Base-by-base conservation (phyloP, 2,329 filamentous ascomycete species). In the Stemphylium lycopersici region DNA sequence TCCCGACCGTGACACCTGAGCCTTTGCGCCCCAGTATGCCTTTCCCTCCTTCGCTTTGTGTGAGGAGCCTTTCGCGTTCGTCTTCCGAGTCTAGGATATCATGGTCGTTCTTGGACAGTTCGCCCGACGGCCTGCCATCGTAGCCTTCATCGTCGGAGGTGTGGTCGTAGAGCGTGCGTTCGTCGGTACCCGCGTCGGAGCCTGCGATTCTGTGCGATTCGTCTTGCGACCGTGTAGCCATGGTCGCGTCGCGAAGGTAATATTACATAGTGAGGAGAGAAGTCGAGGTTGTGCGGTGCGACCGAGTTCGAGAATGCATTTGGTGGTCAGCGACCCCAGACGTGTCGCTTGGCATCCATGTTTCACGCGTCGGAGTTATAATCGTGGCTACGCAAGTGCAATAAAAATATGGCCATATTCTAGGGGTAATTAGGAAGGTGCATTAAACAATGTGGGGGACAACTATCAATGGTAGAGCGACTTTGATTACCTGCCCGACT, bases 81-180 rank as follows among this genome's bases (percentile, higher is more conserved):
- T 81, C 79, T 57, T 80, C 79, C 8, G 76, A 76, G 22, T 76
- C 72, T n/a, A 80, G 55, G 7, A 79, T 72, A 33, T 78, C 75
- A 29, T 71, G 67, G 44, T 78, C 77, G 52, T 58, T 62, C 33
- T 70, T 68, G 22, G 62, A 66, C 0, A 74, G 48, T 24, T 78
- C 77, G 38, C 56, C 67, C 20, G 72, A 78, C 3, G 65, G 70
- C 45, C 71, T 70, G 50, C 65, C 67, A 43, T 66, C 68, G 51
- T 67, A 69, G 48, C 58, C 56, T 16, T 76, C 71, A 45, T 70
- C 67, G 45, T 72, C 70, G 52, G 65, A 64, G 31, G 61, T 56
- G 48, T 61, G 65, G 20, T 74, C 69, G 63, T 65, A 68, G 26
- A 68, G 67, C n/a, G 70, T 70, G 45, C 59, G 67, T 33, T 69